A percentile compares a stretch with the other conserved stretches of the same genome.
phyloP scores from a whole-genome alignment of 495 filamentous ascomycete species.

The Pseudomonodictys pantanalensis region DNA sequence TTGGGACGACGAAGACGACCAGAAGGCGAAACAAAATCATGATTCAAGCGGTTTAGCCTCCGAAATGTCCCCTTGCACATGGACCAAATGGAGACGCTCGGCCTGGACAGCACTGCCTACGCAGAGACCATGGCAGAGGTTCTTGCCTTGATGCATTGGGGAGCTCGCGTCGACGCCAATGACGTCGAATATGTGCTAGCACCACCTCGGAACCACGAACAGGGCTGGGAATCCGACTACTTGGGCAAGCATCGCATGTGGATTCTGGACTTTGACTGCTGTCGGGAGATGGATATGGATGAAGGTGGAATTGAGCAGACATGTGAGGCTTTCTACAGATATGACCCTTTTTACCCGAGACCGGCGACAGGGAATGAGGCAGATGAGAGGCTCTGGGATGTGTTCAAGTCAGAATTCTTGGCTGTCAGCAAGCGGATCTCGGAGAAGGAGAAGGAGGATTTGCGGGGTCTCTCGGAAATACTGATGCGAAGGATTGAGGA shows the following conservation, averaged over 20 bases:
- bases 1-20: slow-evolving; percentile 25
- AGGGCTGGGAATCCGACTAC: slow-evolving; percentile 9
- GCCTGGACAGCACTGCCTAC: slow-evolving; percentile 9
- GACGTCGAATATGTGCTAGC: slow-evolving; percentile 39
- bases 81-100: slow-evolving; percentile 30
- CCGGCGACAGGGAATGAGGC: slow-evolving; percentile 2
- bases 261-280: slow-evolving; percentile 38
- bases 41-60: slow-evolving; percentile 29
- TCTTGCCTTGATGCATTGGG: slow-evolving; percentile 36
- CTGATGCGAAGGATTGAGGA: slow-evolving; percentile 10
- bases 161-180: slow-evolving; percentile 31
- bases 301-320: slow-evolving; percentile 28
- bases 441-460: neutral
- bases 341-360: slow-evolving; percentile 35
- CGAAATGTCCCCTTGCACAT: slow-evolving; percentile 30
- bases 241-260: slow-evolving; percentile 24
- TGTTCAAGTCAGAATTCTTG: slow-evolving; percentile 10
- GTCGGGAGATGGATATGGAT: slow-evolving; percentile 26
- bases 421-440: slow-evolving; percentile 3
- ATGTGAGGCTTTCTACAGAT: slow-evolving; percentile 28
- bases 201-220: slow-evolving; percentile 11
- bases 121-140: slow-evolving; percentile 33
- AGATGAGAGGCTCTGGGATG: slow-evolving; percentile 24
- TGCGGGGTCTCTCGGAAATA: neutral
- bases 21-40: slow-evolving; percentile 2